Conservation (phyloP, 176 grass and related monocot species). For the Ampelocalamus luodianensis region DNA sequence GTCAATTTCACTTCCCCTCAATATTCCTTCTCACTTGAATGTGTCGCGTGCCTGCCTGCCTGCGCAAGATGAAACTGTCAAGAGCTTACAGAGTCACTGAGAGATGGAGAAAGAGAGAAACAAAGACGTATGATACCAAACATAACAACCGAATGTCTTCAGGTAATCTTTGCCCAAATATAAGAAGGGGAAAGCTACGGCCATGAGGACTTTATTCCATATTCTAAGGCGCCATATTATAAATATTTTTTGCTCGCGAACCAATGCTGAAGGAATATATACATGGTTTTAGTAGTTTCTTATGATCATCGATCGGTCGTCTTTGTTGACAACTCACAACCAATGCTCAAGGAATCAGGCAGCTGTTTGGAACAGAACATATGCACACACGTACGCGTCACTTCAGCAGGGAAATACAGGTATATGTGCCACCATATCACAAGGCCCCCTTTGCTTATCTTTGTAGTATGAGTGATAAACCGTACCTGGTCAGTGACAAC, state of each 20-base stretch:
- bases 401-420: slow-evolving; percentile 8
- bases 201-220: slow-evolving; percentile 35
- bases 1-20: slow-evolving; percentile 32
- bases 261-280: slow-evolving; percentile 50
- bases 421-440: slow-evolving; percentile 41
- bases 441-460: slow-evolving; percentile 34
- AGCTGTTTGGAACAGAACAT: slow-evolving; percentile 45
- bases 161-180: slow-evolving; percentile 39
- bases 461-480: slow-evolving; percentile 19
- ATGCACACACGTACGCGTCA: slow-evolving; percentile 28
- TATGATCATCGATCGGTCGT: slow-evolving; percentile 27
- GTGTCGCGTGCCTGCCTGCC: not conserved
- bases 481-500: not conserved
- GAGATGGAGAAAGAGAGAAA: slow-evolving; percentile 20
- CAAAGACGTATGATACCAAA: slow-evolving; percentile 48
- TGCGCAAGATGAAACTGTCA: slow-evolving; percentile 10
- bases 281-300: slow-evolving; percentile 33
- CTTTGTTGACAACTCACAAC: slow-evolving; percentile 45
- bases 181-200: slow-evolving; percentile 43
- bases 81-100: not conserved
- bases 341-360: slow-evolving; percentile 44
- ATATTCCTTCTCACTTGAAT: slow-evolving; percentile 23
- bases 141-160: slow-evolving; percentile 46
- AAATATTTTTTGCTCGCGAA: slow-evolving; percentile 4
- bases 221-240: not conserved